Percentiles rank a stretch among this genome's conserved stretches.
phyloP scores from a whole-genome alignment of 768 basidiomycete species.

The Boletus pseudo-olivaceus region DNA sequence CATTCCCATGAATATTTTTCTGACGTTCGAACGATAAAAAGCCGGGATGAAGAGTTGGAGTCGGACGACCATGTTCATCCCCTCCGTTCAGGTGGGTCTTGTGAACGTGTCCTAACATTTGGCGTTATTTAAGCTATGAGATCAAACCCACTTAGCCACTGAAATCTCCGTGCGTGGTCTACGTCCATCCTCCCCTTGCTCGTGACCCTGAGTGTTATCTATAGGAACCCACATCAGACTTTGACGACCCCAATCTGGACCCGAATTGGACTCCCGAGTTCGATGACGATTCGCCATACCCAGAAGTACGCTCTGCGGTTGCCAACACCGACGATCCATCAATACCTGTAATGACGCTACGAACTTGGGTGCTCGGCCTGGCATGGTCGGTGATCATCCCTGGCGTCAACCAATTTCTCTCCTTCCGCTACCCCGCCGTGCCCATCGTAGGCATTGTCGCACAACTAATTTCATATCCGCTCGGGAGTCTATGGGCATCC shows the following conservation, averaged over 20 bases:
- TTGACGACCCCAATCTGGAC: constrained; percentile 29
- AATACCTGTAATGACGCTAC: constrained; percentile 59
- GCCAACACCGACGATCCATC: constrained; percentile 67
- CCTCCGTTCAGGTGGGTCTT: constrained; percentile 19
- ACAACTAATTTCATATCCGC: constrained; percentile 66
- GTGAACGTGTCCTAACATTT: background rate
- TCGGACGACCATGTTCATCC: constrained; percentile 7
- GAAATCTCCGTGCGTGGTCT: constrained; percentile 16
- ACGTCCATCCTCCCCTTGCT: background rate
- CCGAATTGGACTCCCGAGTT: constrained; percentile 5
- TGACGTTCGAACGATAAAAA: constrained; percentile 13
- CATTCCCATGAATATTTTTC: constrained; percentile 3
- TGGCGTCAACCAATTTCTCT: constrained; percentile 72
- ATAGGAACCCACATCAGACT: constrained; percentile 5
- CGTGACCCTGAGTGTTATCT: background rate
- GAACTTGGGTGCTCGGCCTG: constrained; percentile 72
- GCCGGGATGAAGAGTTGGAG: constrained; percentile 25
- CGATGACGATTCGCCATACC: constrained; percentile 68
- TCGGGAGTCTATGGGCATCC: constrained; percentile 56
- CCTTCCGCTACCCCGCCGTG: constrained; percentile 71
- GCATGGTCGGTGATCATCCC: constrained; percentile 63
- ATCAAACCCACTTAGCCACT: constrained; percentile 13
- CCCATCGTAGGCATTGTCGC: constrained; percentile 62
- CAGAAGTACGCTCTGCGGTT: constrained; percentile 68
- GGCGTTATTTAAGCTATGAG: background rate